Conservation (phyloP, 371 early-diverging fungal species). For the Rhizopus delemar region DNA sequence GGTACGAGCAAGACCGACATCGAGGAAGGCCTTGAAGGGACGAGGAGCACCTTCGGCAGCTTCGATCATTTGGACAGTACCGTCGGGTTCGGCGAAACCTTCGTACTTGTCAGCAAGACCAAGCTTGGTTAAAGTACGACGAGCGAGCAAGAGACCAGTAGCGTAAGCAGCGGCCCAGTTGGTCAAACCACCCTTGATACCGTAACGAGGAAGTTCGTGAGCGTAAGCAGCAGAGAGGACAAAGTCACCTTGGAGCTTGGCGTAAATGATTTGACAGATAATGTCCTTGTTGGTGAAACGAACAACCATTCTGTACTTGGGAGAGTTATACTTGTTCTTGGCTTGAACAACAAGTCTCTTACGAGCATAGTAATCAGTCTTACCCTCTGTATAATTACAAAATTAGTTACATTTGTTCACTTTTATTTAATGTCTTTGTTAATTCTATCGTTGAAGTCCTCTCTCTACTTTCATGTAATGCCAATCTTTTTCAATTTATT, state of each 20-base stretch:
- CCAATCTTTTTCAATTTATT: no score
- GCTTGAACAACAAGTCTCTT: constrained; percentile 98
- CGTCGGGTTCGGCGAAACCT: constrained; percentile 94
- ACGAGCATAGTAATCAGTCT: constrained; percentile 99
- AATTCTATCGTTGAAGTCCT: no score
- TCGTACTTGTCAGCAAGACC: constrained; percentile 94
- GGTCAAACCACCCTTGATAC: constrained; percentile 99
- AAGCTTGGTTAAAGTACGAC: constrained; percentile 96
- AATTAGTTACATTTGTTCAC: neutral
- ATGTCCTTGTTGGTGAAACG: constrained; percentile 99
- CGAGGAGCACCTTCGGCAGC: constrained; percentile 93
- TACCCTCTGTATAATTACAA: constrained; percentile 81
- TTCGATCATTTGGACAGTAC: constrained; percentile 89
- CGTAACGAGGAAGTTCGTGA: constrained; percentile 98
- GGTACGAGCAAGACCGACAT: constrained; percentile 98
- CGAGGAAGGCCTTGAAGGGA: constrained; percentile 99
- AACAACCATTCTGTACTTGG: constrained; percentile 99
- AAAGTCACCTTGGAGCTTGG: constrained; percentile 98
- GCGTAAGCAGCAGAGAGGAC: constrained; percentile 98
- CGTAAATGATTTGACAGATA: constrained; percentile 97
- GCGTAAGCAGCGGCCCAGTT: constrained; percentile 99
- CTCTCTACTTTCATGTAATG: no score
- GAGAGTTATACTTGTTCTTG: constrained; percentile 99
- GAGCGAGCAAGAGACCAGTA: constrained; percentile 98
- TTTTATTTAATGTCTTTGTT: no score